Conservation (phyloP, 2,329 filamentous ascomycete genomes). For the Ophiostoma tasmaniense region DNA sequence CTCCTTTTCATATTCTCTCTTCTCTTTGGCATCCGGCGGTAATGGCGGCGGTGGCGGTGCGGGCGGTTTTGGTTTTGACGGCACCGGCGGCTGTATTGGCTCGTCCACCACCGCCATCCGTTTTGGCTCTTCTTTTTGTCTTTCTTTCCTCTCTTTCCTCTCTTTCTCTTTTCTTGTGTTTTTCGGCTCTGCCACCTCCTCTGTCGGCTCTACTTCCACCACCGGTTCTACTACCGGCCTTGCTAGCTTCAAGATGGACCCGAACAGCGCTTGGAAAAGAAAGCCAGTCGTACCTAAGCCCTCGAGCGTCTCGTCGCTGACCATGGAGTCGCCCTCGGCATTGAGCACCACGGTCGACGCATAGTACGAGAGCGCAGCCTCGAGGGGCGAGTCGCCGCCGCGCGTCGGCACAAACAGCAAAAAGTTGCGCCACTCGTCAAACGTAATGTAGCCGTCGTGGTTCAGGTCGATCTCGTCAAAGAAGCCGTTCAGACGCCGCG, state of each 20-base stretch:
- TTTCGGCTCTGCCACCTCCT: background rate
- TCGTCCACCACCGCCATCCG: background rate
- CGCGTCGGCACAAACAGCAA: conserved; percentile 73
- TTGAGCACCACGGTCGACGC: conserved; percentile 81
- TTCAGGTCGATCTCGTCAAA: conserved; percentile 86
- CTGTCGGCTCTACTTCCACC: background rate
- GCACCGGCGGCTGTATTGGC: background rate
- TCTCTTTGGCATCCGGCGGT: conserved; percentile 10
- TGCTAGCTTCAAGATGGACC: conserved; percentile 63
- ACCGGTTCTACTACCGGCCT: conserved; percentile 24
- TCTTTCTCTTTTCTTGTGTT: no score
- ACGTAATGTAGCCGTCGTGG: conserved; percentile 78
- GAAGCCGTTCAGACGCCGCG: conserved; percentile 70
- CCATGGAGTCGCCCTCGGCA: conserved; percentile 84
- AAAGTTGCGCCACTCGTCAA: conserved; percentile 96
- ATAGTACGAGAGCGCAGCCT: conserved; percentile 84
- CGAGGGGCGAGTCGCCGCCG: conserved; percentile 60
- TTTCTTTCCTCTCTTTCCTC: no score
- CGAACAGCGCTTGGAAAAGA: conserved; percentile 66
- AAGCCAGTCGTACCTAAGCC: conserved; percentile 81
- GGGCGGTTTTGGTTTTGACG: conserved; percentile 8
- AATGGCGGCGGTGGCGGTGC: conserved; percentile 17
- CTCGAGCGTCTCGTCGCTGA: conserved; percentile 84
- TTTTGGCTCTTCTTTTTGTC: no score
- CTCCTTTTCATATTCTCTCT: background rate